Base-by-base conservation (phyloP, 2,329 filamentous ascomycete genomes). In the Pseudocercospora eumusae region DNA sequence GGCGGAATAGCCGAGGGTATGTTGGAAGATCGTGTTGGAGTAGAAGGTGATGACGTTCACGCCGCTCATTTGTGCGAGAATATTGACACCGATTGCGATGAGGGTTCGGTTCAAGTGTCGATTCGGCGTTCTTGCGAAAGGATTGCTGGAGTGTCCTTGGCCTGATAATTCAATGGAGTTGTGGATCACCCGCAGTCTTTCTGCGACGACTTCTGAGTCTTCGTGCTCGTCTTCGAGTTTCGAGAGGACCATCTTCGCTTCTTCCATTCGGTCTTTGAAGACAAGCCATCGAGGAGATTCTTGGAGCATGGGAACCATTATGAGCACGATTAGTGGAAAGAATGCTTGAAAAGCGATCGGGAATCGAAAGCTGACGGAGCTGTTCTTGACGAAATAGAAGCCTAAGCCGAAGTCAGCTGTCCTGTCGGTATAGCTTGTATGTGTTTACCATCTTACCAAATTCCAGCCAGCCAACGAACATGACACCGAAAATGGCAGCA, bases 341-440 rank as follows among this genome's bases (percentile, higher is more conserved):
- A 81, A 65, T 3, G 75, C 75, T 67, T 79, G 77, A 62, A 80
- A 77, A 1, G 76, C 76, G 28, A 79, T 74, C 1, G 78, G 77
- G 44, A 79, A 78, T 7, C 76, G 70, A 71, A 65, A 71, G 52
- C 58, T 63, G 21, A 68, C 68, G 33, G 64, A 50, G 49, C 64
- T 67, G 21, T 68, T 42, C n/a, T 55, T 55, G 13, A 64, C 60
- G 56, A 66, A 69, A 50, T 65, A 69, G 55, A 69, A 62, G 23
- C 47, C 47, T 50, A 10, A 10, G 2, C 13, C 23, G 20, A 11
- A 18, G 23, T 50, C 47, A 50, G 47, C 2, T 15, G 13, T 47
- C 44, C 9, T 23, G 10, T 6, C 21, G 27, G 7, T 15, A 15
- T 15, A 11, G 13, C 11, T 11, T 23, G 20, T 8, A 50, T 7